Percentiles rank a stretch among this genome's conserved stretches.
phyloP scores from a whole-genome alignment of 768 basidiomycete species.

The Xerocomellus chrysenteron region DNA sequence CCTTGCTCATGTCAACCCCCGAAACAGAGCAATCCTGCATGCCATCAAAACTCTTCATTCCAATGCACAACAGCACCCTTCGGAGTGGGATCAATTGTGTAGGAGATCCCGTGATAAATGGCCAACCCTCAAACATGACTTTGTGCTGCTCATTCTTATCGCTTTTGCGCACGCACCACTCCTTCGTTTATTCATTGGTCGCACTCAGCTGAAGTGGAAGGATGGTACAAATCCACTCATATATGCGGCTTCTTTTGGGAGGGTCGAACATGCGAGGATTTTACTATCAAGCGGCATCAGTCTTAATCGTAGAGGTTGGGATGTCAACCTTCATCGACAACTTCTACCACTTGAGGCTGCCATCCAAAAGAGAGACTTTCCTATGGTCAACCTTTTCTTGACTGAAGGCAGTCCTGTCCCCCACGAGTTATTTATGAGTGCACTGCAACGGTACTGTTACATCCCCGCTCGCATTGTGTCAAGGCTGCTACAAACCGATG shows the following conservation, averaged over 20 bases:
- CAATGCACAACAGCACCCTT: background rate
- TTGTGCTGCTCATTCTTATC: background rate
- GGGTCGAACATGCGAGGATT: background rate
- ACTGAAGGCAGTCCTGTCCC: background rate
- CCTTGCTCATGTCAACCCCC: background rate
- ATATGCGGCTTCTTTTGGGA: background rate
- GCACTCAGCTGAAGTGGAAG: background rate
- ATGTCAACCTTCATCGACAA: no score
- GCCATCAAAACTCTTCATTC: background rate
- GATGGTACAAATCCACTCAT: conserved; percentile 1
- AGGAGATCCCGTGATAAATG: background rate
- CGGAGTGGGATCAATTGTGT: background rate
- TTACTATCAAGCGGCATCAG: background rate
- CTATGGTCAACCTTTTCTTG: background rate
- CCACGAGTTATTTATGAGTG: background rate
- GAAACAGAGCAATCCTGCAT: background rate
- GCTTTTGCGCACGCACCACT: background rate
- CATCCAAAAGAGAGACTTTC: fast-evolving
- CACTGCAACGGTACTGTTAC: background rate
- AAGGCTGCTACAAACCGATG: conserved; percentile 4
- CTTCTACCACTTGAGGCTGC: conserved; percentile 4
- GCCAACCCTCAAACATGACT: background rate
- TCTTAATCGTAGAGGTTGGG: background rate
- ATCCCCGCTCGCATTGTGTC: background rate
- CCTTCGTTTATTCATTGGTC: background rate